phyloP scores from a whole-genome alignment of 257 asterid genomes.

The Forsythia viridissima region DNA sequence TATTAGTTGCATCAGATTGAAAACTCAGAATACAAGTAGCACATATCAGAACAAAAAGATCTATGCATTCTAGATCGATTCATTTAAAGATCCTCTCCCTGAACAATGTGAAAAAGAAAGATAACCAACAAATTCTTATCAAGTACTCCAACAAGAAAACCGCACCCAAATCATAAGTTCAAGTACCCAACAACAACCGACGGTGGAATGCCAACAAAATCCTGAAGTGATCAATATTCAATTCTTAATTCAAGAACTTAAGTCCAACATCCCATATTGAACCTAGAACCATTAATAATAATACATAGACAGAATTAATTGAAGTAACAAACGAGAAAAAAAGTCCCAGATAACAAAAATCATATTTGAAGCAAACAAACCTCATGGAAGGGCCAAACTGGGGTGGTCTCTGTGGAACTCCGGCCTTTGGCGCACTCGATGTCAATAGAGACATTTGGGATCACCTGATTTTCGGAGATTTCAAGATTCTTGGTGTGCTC shows the following conservation, averaged over 20 bases:
- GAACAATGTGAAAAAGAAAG: neutral
- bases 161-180: no score
- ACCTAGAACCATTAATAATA: neutral
- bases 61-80: slow-evolving; percentile 1
- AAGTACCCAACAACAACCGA: no score
- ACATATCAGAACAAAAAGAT: neutral
- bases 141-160: neutral
- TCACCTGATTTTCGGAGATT: slow-evolving; percentile 51
- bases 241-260: no score
- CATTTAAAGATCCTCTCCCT: neutral
- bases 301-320: neutral
- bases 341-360: neutral
- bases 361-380: slow-evolving; percentile 30
- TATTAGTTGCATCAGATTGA: slow-evolving; percentile 1
- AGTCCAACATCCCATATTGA: neutral
- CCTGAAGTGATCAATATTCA: no score
- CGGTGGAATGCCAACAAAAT: no score
- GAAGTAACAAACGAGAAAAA: neutral
- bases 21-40: slow-evolving; percentile 12
- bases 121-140: slow-evolving; percentile 4
- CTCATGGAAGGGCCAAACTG: slow-evolving; percentile 82
- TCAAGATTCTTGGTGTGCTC: slow-evolving; percentile 50
- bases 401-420: slow-evolving; percentile 54
- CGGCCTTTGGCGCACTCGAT: slow-evolving; percentile 55
- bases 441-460: slow-evolving; percentile 85